Evolutionary conservation across 495 filamentous ascomycete species (phyloP).

Genomic region (Penicillium crystallinum): DNA sequence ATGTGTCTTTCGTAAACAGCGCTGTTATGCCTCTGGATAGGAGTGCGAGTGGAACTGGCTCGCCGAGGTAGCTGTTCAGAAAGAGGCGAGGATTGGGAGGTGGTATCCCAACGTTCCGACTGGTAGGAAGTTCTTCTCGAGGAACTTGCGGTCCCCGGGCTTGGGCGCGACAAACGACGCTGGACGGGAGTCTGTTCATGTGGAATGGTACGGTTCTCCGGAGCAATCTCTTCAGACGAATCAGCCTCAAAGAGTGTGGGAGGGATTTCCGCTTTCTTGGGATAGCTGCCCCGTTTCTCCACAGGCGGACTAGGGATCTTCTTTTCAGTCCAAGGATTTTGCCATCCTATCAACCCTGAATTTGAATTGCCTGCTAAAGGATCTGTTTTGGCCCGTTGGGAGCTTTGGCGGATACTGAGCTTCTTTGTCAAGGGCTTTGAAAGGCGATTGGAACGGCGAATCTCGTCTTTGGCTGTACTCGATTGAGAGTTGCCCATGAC

Average conservation of each 20-base stretch:
- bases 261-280: slow-evolving; percentile 14
- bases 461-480: slow-evolving; percentile 32
- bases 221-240: neutral
- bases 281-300: slow-evolving; percentile 6
- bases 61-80: slow-evolving; percentile 19
- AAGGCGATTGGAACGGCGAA: slow-evolving; percentile 34
- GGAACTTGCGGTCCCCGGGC: slow-evolving; percentile 12
- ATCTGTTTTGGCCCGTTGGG: slow-evolving; percentile 5
- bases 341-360: slow-evolving; percentile 24
- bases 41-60: slow-evolving; percentile 31
- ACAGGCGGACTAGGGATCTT: slow-evolving; percentile 4
- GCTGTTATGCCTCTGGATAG: slow-evolving; percentile 22
- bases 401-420: slow-evolving; percentile 5
- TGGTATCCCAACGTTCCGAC: slow-evolving; percentile 11
- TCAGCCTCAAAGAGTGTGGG: slow-evolving; percentile 18
- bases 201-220: neutral
- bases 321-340: slow-evolving; percentile 27
- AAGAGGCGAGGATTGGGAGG: slow-evolving; percentile 12
- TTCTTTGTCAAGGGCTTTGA: slow-evolving; percentile 41
- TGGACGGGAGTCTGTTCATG: neutral
- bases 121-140: slow-evolving; percentile 23
- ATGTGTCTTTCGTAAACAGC: slow-evolving; percentile 21
- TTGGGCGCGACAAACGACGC: slow-evolving; percentile 7
- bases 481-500: slow-evolving; percentile 40
- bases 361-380: slow-evolving; percentile 3